Evolutionary conservation across 208 protist species (phyloP), one percentile per base, ranked within the genome.

Genomic region (Leishmania martiniquensis): DNA sequence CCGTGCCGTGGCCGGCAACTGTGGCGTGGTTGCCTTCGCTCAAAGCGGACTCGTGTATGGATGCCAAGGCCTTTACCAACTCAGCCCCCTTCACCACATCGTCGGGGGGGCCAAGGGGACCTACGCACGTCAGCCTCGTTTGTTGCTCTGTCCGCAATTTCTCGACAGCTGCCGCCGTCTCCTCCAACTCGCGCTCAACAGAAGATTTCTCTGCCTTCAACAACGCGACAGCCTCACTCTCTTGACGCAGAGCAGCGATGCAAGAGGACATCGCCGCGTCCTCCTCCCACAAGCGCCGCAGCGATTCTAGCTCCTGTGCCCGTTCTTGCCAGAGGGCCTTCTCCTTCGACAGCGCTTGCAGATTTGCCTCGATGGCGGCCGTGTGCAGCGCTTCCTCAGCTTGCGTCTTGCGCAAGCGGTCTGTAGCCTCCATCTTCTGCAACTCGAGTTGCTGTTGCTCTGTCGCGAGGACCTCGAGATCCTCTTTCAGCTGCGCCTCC

Each of bases 391-490:
- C 77, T 62, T 96, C 92, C 76, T 95, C 91, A 63, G 87, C 82
- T 71, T 95, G 90, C 12, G 84, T 87, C 15, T 87, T 87, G 29
- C 89, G 91, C 25, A 95, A 70, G 45, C 84, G 74, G 80, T 94
- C 85, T 7, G 78, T 72, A 25, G 82, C 80, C 13, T 84, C 74
- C 78, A 94, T 85, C 15, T 84, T 66, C 59, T 91, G 94, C 75
- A 94, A 76, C 71, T 96, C 89, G 3, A 91, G 45, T 52, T 91
- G 87, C 22, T 87, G 88, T 72, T 95, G 92, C 76, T 93, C 86
- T 20, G 74, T 84, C 0, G 87, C 83, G 1, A 96, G 85, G 4
- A 77, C 54, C 10, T 95, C 86, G 0, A 97, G 85, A 32, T 88
- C 82, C 6, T 66, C 44, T 65, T 91, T 91, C 42, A 95, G 74